Evolutionary conservation across 2,329 filamentous ascomycete species (phyloP), one percentile per base, ranked within the genome.

Genomic region (Periconia macrospinosa): DNA sequence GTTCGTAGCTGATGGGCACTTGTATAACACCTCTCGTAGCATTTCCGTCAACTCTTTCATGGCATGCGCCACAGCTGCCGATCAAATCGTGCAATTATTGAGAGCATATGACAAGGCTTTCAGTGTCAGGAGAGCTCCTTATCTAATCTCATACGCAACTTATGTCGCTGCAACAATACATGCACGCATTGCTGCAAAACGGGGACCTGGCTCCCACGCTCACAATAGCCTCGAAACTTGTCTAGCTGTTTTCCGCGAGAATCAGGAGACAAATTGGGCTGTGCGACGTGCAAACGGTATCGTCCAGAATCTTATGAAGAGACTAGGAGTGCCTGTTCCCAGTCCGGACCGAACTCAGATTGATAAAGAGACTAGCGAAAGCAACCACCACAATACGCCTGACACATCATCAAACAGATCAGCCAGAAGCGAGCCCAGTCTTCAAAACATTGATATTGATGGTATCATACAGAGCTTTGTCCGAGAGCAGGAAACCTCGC

Each of bases 131-230:
- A 67, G 75, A 11, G 79, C 81, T 0, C 82, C 82, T 0, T 84
- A 84, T 50, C 66, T 84, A 1, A 76, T 84, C 17, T 81, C 79
- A 0, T 85, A 85, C 60, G 80, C 82, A 0, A 82, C 79, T 0
- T 85, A 84, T 53, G 80, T 83, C 1, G 76, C 76, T 3, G 80
- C 80, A 0, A 83, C 80, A 0, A 82, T 84, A 17, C 77, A 80
- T 47, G 78, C 77, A 0, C 79, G 80, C 2, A 80, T 81, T 0
- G 78, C 81, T 2, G 77, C 78, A 42, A 72, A 77, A 9, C 71
- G 72, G 8, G 64, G 63, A 0, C 69, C 70, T 0, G 79, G 76
- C 0, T 70, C 75, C 3, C 74, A 78, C 44, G 65, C 65, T 15
- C 60, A 66, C 30, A 65, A 53, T 27, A 66, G 52, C 30, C 56